phyloP scores from a whole-genome alignment of 257 asterid species.

The Salvia splendens region DNA sequence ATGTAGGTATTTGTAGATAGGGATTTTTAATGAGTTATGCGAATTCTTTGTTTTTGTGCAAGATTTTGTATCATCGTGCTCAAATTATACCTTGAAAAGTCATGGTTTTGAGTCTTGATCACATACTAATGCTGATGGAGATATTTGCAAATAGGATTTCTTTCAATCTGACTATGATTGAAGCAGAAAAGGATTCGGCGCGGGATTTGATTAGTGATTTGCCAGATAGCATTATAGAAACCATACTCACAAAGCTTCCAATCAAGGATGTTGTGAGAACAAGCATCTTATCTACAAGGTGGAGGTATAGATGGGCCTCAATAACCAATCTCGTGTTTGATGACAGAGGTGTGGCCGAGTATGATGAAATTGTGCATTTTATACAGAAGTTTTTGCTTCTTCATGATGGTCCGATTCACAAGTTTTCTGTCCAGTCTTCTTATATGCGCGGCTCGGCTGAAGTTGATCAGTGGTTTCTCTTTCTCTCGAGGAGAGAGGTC shows the following conservation, averaged over 20 bases:
- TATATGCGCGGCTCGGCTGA: slow-evolving; percentile 54
- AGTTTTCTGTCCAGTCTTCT: slow-evolving; percentile 56
- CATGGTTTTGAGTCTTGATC: not conserved
- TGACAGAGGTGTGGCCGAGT: slow-evolving; percentile 49
- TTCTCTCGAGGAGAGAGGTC: slow-evolving; percentile 67
- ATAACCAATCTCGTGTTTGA: slow-evolving; percentile 68
- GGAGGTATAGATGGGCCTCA: slow-evolving; percentile 90
- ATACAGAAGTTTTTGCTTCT: slow-evolving; percentile 64
- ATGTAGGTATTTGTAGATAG: not conserved
- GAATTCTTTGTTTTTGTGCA: not conserved
- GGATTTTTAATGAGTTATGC: not conserved
- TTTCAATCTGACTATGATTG: slow-evolving; percentile 27
- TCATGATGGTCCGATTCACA: slow-evolving; percentile 86
- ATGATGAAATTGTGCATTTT: slow-evolving; percentile 56
- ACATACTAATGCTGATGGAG: slow-evolving; percentile 21
- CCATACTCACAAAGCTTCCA: slow-evolving; percentile 73
- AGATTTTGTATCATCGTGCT: slow-evolving; percentile 23
- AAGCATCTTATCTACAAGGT: slow-evolving; percentile 61
- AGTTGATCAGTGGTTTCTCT: slow-evolving; percentile 88
- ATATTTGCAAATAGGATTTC: slow-evolving; percentile 19
- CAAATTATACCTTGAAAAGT: not conserved
- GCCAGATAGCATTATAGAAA: slow-evolving; percentile 78
- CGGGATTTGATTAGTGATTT: slow-evolving; percentile 73
- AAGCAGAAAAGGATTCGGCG: slow-evolving; percentile 50
- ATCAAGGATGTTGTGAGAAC: slow-evolving; percentile 75